A percentile compares a stretch with the other conserved stretches of the same genome.
Evolutionary conservation across 441 rosid genomes (phyloP).

Genomic region (Arabidopsis hybrid): DNA sequence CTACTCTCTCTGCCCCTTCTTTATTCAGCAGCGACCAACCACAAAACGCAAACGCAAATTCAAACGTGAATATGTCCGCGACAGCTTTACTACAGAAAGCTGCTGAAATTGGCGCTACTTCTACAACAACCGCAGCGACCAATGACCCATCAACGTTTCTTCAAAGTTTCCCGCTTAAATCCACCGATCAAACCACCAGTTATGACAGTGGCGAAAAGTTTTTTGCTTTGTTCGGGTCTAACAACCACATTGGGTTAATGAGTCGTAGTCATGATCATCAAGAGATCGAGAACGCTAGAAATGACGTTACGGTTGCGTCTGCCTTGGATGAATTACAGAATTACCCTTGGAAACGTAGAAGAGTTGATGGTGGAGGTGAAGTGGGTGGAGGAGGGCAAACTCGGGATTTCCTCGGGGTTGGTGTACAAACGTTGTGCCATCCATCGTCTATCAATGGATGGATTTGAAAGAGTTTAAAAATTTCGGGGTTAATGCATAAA

Average conservation of each 20-base stretch:
- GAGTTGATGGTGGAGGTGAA: constrained; percentile 50
- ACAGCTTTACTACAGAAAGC: constrained; percentile 93
- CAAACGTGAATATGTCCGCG: constrained; percentile 77
- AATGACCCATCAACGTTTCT: constrained; percentile 53
- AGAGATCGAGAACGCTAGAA: constrained; percentile 52
- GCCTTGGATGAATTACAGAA: constrained; percentile 49
- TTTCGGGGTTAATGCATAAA: background rate
- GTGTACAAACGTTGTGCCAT: constrained; percentile 62
- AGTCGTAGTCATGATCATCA: constrained; percentile 43
- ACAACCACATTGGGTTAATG: constrained; percentile 36
- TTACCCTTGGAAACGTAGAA: constrained; percentile 48
- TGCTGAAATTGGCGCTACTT: constrained; percentile 75
- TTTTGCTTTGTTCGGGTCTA: constrained; percentile 59
- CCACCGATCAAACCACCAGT: constrained; percentile 37
- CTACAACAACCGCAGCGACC: constrained; percentile 44
- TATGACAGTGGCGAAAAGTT: constrained; percentile 58
- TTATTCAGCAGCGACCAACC: constrained; percentile 69
- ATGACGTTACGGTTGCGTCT: constrained; percentile 62
- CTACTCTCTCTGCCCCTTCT: constrained; percentile 67
- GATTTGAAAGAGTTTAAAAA: constrained; percentile 51
- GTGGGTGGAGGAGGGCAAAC: constrained; percentile 73
- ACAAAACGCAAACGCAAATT: constrained; percentile 43
- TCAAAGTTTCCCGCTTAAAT: constrained; percentile 57
- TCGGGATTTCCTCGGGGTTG: constrained; percentile 94
- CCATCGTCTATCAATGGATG: constrained; percentile 85